Percentiles rank a stretch among this genome's conserved stretches.
phyloP scores from a whole-genome alignment of 1,284 basidiomycete genomes.

The Peniophora sp. region DNA sequence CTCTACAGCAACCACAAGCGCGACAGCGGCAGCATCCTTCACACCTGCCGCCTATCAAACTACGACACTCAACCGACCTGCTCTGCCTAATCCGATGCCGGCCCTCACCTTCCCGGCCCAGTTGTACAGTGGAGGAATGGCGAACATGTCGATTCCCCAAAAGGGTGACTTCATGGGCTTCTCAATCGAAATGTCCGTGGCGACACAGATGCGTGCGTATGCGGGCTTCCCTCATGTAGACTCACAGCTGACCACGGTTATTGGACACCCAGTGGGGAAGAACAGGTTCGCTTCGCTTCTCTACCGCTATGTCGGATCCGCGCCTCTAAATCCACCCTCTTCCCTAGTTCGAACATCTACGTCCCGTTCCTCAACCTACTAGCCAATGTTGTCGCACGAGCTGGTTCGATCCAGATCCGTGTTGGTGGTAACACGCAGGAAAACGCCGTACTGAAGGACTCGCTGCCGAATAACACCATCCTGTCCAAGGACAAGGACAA shows the following conservation, averaged over 20 bases:
- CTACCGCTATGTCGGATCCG: slow-evolving; percentile 3
- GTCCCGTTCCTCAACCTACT: slow-evolving; percentile 72
- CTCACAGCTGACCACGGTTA: neutral
- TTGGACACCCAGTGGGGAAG: slow-evolving; percentile 13
- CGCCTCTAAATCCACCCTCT: neutral
- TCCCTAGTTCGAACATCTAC: slow-evolving; percentile 36
- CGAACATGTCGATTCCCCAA: slow-evolving; percentile 16
- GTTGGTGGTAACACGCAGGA: slow-evolving; percentile 78
- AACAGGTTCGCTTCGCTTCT: slow-evolving; percentile 13
- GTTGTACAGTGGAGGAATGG: slow-evolving; percentile 28
- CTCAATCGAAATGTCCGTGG: slow-evolving; percentile 40
- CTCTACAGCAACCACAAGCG: neutral
- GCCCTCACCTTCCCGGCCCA: slow-evolving; percentile 32
- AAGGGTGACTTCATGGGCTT: slow-evolving; percentile 38
- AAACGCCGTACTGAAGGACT: slow-evolving; percentile 28
- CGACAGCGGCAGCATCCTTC: slow-evolving; percentile 24
- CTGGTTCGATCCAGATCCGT: slow-evolving; percentile 51
- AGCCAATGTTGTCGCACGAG: slow-evolving; percentile 53
- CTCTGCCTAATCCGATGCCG: slow-evolving; percentile 26
- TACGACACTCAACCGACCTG: slow-evolving; percentile 31
- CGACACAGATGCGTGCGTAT: slow-evolving; percentile 22
- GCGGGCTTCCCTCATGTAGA: neutral
- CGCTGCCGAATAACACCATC: slow-evolving; percentile 13
- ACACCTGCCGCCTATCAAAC: slow-evolving; percentile 38
- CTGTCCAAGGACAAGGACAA: slow-evolving; percentile 12